Evolutionary conservation across 1,284 basidiomycete genomes (phyloP), one percentile per base, ranked within the genome.

Genomic region (Tilletia horrida): DNA sequence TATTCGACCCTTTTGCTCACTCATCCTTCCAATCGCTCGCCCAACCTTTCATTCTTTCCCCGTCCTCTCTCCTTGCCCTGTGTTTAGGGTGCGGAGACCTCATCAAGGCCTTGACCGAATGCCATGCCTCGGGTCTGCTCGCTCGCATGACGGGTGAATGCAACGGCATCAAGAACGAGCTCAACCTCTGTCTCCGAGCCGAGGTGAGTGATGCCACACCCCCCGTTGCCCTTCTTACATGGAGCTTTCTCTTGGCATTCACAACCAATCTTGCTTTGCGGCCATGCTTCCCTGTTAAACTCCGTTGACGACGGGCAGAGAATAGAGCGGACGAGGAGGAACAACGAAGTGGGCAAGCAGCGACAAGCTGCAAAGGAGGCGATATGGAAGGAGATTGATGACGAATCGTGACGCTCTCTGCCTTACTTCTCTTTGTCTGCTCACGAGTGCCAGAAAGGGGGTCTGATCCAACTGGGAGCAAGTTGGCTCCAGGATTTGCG

Each of bases 151-250:
- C 73, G 1, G 75, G 75, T 18, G 71, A 69, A 31, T 76, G 75
- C 62, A 76, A 76, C 55, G 73, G 67, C 42, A 71, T 76, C 64
- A 76, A 76, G 65, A 63, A 69, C 44, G 73, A 75, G 14, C 71
- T 76, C 63, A 76, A 75, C 62, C 70, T 70, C 65, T 76, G 75
- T 64, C 69, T 76, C 0, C 67, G 75, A 11, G 65, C 66, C 50
- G 75, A 76, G 68, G 75, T 76, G 23, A 71, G 75, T 47, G 16
- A 8, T n/a, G 21, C 50, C 50, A 14, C 25, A 27, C 50, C 25
- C 23, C n/a, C 14, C 4, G 6, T 27, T 55, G 18, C 50, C 50
- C n/a, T 13, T 21, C 18, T n/a, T 50, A 25, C n/a, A 1, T 3
- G 9, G 14, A 27, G 29, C 63, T 43, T 43, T 25, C 31, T 21